These are phyloP conservation scores for Plasmopara viticola DNA, from an alignment of 352 stramenopile species.

Conservation along the genomic window DNA sequence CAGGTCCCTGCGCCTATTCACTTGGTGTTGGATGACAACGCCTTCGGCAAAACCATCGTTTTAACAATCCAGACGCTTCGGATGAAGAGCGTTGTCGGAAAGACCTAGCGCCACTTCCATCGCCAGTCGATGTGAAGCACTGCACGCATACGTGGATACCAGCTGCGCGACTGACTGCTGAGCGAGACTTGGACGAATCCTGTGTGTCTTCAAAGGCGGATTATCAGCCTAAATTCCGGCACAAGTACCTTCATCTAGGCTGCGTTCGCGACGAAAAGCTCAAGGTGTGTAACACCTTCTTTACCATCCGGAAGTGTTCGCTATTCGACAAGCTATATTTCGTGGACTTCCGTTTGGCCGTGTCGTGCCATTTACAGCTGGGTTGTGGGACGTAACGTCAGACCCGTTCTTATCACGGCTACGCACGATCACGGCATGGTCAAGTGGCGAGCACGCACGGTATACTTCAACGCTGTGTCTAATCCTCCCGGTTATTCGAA, in stretches of 20 bases:
- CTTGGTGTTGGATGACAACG: not conserved
- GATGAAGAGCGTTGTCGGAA: not conserved
- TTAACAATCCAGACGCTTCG: not conserved
- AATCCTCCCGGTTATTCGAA: not conserved
- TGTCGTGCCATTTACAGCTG: not conserved
- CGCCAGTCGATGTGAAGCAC: not conserved
- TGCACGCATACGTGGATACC: not conserved
- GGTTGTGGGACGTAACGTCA: not conserved
- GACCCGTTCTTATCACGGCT: not conserved
- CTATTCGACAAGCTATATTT: not conserved
- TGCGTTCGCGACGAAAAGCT: not conserved
- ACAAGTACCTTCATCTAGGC: not conserved
- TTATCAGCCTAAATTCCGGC: not conserved
- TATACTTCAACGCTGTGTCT: not conserved
- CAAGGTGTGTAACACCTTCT: not conserved
- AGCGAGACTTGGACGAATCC: not conserved
- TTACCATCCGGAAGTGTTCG: not conserved
- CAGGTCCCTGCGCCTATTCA: not conserved
- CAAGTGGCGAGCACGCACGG: not conserved
- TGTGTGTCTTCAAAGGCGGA: not conserved
- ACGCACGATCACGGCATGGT: constrained; percentile 1
- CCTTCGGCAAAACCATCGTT: not conserved
- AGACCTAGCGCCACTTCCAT: not conserved
- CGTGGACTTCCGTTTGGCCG: not conserved
- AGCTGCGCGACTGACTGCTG: not conserved